Conservation (phyloP, 2,329 filamentous ascomycete species). For the Diplocarpon rosae region DNA sequence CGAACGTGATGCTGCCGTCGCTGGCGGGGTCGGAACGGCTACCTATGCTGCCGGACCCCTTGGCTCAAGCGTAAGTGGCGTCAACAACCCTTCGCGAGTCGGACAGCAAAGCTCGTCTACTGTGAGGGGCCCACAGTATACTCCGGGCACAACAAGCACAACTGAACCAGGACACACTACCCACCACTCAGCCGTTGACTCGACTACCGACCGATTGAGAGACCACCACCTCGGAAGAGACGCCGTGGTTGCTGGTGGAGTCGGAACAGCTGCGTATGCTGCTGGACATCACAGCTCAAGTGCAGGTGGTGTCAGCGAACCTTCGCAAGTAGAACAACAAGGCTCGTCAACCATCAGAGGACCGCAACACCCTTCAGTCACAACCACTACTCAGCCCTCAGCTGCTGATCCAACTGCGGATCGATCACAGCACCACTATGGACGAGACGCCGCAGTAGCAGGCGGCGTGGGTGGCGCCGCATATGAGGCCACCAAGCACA, state of each 20-base stretch:
- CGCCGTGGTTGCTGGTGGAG: slow-evolving; percentile 7
- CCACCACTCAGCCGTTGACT: neutral
- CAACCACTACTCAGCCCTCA: neutral
- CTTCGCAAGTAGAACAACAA: neutral
- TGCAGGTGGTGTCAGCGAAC: neutral
- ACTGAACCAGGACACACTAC: no score
- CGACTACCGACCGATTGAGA: neutral
- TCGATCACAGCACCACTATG: slow-evolving; percentile 12
- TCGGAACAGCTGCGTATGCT: slow-evolving; percentile 9
- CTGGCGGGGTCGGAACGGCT: slow-evolving; percentile 6
- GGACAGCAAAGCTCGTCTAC: neutral
- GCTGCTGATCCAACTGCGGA: slow-evolving; percentile 28
- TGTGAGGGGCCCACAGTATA: neutral
- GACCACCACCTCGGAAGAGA: slow-evolving; percentile 13
- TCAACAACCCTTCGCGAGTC: neutral
- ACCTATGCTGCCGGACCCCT: slow-evolving; percentile 13
- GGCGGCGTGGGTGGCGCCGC: slow-evolving; percentile 12
- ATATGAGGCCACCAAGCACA: slow-evolving; percentile 14
- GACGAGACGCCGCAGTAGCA: slow-evolving; percentile 11
- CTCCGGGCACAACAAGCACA: neutral
- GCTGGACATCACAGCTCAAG: slow-evolving; percentile 12
- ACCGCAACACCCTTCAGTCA: neutral
- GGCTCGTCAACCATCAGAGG: neutral
- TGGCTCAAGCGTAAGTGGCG: slow-evolving; percentile 2
- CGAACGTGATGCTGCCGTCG: slow-evolving; percentile 12